Conservation (phyloP, 2,329 filamentous ascomycete genomes). For the Xylariomycetidae sp. region DNA sequence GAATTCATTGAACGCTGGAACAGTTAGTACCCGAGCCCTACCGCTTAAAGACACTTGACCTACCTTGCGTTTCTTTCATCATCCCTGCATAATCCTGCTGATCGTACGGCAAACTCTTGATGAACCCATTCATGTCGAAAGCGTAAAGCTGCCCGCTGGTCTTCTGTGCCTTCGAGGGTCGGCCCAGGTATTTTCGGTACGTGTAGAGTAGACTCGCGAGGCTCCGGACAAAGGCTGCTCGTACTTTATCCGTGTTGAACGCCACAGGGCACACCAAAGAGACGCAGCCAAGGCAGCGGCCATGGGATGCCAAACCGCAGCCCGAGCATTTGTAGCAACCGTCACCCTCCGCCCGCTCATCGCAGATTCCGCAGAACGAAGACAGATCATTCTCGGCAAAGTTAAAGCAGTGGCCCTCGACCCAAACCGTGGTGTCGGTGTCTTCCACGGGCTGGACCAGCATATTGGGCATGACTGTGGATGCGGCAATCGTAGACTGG, state of each 20-base stretch:
- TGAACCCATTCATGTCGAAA: constrained; percentile 61
- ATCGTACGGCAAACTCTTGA: constrained; percentile 58
- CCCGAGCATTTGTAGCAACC: constrained; percentile 69
- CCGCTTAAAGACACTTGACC: constrained; percentile 10
- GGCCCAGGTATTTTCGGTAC: constrained; percentile 57
- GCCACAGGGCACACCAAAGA: constrained; percentile 59
- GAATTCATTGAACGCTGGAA: constrained; percentile 69
- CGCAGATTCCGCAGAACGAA: constrained; percentile 65
- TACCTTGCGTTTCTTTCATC: constrained; percentile 63
- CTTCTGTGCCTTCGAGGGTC: constrained; percentile 56
- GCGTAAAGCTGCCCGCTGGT: constrained; percentile 53
- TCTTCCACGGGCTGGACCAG: constrained; percentile 72
- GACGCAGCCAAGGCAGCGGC: constrained; percentile 55
- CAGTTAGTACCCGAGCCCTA: constrained; percentile 13
- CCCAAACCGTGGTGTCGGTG: constrained; percentile 75
- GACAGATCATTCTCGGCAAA: constrained; percentile 54
- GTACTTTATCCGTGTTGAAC: constrained; percentile 55
- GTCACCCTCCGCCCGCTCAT: constrained; percentile 65
- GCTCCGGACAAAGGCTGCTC: constrained; percentile 59
- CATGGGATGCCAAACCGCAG: constrained; percentile 53
- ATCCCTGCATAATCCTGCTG: constrained; percentile 59
- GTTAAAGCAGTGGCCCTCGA: constrained; percentile 76
- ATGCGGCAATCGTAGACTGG: constrained; percentile 78
- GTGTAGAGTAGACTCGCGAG: constrained; percentile 61
- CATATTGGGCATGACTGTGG: constrained; percentile 82